These are phyloP conservation scores for Pulveroboletus sp. DNA, from an alignment of 768 basidiomycete species.

Conservation along the genomic window DNA sequence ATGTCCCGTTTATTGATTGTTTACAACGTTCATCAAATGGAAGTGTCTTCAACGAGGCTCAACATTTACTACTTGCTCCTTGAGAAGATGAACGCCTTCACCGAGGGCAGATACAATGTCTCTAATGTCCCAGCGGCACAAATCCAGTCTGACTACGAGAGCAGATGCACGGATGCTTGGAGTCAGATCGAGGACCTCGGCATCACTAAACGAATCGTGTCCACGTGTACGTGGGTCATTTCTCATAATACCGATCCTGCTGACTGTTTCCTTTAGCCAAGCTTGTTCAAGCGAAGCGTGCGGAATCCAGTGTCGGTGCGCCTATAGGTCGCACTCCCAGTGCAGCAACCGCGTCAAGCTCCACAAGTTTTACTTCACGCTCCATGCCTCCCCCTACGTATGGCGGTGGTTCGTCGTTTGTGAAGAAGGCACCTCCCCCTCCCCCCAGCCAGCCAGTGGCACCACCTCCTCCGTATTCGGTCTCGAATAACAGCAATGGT, in stretches of 20 bases:
- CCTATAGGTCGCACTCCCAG: conserved; percentile 33
- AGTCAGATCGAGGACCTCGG: conserved; percentile 71
- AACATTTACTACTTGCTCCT: conserved; percentile 93
- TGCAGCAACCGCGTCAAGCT: conserved; percentile 23
- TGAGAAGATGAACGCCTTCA: conserved; percentile 89
- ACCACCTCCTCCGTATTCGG: conserved; percentile 41
- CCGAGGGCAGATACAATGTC: conserved; percentile 73
- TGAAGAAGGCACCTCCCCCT: conserved; percentile 41
- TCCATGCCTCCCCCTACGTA: conserved; percentile 21
- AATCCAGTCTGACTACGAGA: conserved; percentile 73
- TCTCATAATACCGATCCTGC: not conserved
- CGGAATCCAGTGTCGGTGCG: conserved; percentile 28
- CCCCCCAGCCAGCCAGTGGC: conserved; percentile 30
- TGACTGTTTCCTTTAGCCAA: conserved; percentile 44
- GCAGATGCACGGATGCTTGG: conserved; percentile 78
- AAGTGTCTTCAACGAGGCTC: conserved; percentile 44
- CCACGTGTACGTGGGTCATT: conserved; percentile 61
- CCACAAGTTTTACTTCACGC: conserved; percentile 24
- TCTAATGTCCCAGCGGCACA: conserved; percentile 59
- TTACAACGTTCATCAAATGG: not conserved
- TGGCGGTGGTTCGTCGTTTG: conserved; percentile 28
- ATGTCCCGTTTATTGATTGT: conserved; percentile 32
- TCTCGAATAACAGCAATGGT: conserved; percentile 15
- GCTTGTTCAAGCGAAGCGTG: conserved; percentile 56
- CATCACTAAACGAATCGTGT: conserved; percentile 79